Conservation (phyloP, 2,329 filamentous ascomycete species). For the Aspergillus pseudotamarii region DNA sequence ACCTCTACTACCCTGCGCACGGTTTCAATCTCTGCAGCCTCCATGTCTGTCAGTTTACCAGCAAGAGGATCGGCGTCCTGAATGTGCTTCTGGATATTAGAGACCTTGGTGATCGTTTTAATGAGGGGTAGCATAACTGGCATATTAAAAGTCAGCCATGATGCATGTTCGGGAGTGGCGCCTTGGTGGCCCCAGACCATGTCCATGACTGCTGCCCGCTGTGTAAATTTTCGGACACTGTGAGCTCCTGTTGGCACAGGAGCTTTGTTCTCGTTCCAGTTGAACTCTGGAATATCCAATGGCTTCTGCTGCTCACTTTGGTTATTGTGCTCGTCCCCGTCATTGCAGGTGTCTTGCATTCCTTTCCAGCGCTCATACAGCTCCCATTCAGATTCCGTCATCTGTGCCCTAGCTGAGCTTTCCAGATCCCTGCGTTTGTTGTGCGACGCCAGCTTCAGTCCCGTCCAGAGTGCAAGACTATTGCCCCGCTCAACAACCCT, state of each 20-base stretch:
- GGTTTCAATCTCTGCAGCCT: conserved; percentile 26
- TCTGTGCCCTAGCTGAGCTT: conserved; percentile 15
- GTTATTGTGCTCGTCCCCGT: background rate
- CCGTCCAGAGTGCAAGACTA: conserved; percentile 25
- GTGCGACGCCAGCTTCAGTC: conserved; percentile 14
- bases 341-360: background rate
- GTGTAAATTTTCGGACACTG: conserved; percentile 22
- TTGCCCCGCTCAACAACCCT: conserved; percentile 18
- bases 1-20: conserved; percentile 19
- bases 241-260: conserved; percentile 20
- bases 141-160: conserved; percentile 26
- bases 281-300: conserved; percentile 13
- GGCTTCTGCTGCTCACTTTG: background rate
- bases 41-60: conserved; percentile 18
- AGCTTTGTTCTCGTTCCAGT: conserved; percentile 22
- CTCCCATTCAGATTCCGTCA: conserved; percentile 16
- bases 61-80: conserved; percentile 9
- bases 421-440: conserved; percentile 11
- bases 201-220: conserved; percentile 26
- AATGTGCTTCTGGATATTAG: conserved; percentile 19
- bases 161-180: conserved; percentile 27
- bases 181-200: conserved; percentile 23
- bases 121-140: conserved; percentile 21
- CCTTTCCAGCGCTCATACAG: conserved; percentile 13
- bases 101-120: conserved; percentile 26